Evolutionary conservation across 73 alveolate genomes (phyloP), one percentile per base, ranked within the genome.

Genomic region (Symbiodinium pilosum): DNA sequence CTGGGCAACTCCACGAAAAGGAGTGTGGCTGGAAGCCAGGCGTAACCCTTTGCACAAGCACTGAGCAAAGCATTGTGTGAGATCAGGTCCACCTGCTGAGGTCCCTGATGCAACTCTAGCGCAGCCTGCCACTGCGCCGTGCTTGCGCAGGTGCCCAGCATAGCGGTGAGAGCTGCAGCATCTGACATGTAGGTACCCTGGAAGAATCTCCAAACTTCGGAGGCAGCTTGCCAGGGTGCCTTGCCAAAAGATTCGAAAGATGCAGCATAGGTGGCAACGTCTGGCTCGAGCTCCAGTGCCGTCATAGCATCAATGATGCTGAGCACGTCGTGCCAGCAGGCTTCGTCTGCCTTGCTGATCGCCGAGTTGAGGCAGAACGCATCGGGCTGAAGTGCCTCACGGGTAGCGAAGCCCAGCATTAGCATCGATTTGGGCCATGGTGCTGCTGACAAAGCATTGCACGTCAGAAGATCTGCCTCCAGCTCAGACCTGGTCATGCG

Each of bases 21-120:
- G 44, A 4, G 21, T 44, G 42, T 12, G 14, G 95, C 87, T 12
- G 59, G 87, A 39, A 41, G 69, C 95, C 95, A 89, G 51, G 30
- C 56, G 87, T 87, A 64, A 44, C 95, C 75, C 87, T 64, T 89
- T 54, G 73, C 95, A 28, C 95, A 89, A 20, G 87, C 95, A 24
- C 44, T 40, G 75, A 89, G 44, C 39, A 56, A 38, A 12, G 95
- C 95, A 41, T 89, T 89, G 95, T 24, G 68, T 34, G 87, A 41
- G 39, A 59, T 84, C 38, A 59, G 24, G 36, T 89, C 95, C 36
- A 24, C 43, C 30, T 36, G 36, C 9, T 43, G 38, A 4, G 64
- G 7, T 3, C 39, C 47, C 34, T 26, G 40, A 6, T 47, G 59
- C 4, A 64, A 1, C 21, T n/a, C 38, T 9, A 64, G 16, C 39